A percentile compares a stretch with the other conserved stretches of the same genome.
These are phyloP conservation scores for Poteriospumella lacustris DNA, from an alignment of 108 stramenopile species.

Conservation along the genomic window DNA sequence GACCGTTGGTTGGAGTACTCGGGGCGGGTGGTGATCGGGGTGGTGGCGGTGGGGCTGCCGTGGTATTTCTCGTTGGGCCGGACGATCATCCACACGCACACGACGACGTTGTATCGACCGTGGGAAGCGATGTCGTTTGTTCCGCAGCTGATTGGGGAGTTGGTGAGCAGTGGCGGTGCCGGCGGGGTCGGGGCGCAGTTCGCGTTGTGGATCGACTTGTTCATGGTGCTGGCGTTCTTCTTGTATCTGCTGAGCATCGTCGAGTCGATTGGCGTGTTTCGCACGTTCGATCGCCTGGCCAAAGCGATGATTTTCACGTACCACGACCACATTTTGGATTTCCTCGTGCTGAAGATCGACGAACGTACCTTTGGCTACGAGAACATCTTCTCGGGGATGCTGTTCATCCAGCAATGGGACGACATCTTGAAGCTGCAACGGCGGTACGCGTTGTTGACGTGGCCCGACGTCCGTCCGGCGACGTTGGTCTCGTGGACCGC, in stretches of 20 bases:
- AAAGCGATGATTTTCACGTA: not conserved
- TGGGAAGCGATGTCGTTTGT: not conserved
- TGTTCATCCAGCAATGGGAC: constrained; percentile 28
- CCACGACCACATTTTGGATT: constrained; percentile 21
- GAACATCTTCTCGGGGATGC: not conserved
- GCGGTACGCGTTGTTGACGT: constrained; percentile 13
- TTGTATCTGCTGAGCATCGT: not conserved
- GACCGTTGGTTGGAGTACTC: constrained; percentile 11
- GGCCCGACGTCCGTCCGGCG: constrained; percentile 24
- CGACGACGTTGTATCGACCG: not conserved
- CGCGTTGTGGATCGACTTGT: not conserved
- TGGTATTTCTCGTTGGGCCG: no score
- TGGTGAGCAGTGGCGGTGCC: not conserved
- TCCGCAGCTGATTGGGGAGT: no score
- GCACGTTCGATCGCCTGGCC: not conserved
- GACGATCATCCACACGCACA: not conserved
- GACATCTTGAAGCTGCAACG: constrained; percentile 20
- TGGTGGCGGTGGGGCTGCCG: not conserved
- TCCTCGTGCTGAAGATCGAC: constrained; percentile 11
- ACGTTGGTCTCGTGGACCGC: not conserved
- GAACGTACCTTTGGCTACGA: constrained; percentile 20
- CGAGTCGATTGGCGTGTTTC: not conserved
- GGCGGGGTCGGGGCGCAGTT: not conserved
- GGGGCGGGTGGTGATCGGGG: not conserved
- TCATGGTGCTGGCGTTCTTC: constrained; percentile 14